Evolutionary conservation across 2,329 filamentous ascomycete species (phyloP).

Genomic region (Aspergillus quadrilineatus): DNA sequence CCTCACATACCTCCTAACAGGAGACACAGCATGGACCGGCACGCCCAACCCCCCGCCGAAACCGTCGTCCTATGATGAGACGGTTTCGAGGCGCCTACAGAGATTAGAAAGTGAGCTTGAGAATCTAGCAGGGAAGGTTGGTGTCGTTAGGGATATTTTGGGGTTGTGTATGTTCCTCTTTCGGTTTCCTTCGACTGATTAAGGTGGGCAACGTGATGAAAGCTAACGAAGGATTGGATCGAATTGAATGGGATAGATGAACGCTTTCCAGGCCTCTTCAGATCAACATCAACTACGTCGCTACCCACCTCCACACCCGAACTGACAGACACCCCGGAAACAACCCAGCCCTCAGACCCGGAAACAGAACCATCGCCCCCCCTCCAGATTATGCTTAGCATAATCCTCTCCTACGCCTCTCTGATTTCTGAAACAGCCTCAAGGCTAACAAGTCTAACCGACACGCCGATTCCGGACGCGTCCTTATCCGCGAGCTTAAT

Average conservation of each 20-base stretch:
- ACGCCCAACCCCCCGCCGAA: constrained; percentile 34
- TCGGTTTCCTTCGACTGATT: background rate
- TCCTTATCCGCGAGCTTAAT: constrained; percentile 43
- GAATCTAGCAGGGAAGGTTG: constrained; percentile 38
- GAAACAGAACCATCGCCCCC: background rate
- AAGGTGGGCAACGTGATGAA: background rate
- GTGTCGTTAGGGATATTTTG: constrained; percentile 44
- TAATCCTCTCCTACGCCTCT: constrained; percentile 47
- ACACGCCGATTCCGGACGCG: constrained; percentile 47
- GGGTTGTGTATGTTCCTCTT: constrained; percentile 36
- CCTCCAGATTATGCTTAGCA: constrained; percentile 37
- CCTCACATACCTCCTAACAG: constrained; percentile 47
- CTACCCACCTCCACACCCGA: no score
- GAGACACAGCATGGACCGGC: constrained; percentile 42
- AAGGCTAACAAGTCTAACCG: constrained; percentile 48
- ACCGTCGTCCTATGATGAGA: constrained; percentile 38
- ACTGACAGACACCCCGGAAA: constrained; percentile 3
- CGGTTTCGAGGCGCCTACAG: constrained; percentile 40
- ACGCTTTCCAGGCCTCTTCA: constrained; percentile 44
- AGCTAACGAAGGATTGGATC: background rate
- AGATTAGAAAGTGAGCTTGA: constrained; percentile 40
- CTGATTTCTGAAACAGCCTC: constrained; percentile 50
- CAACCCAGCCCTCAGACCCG: background rate
- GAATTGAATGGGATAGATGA: constrained; percentile 30
- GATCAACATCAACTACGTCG: constrained; percentile 16